These are phyloP conservation scores for Ceraceosorus guamensis DNA, from an alignment of 1,284 basidiomycete species.

Conservation along the genomic window DNA sequence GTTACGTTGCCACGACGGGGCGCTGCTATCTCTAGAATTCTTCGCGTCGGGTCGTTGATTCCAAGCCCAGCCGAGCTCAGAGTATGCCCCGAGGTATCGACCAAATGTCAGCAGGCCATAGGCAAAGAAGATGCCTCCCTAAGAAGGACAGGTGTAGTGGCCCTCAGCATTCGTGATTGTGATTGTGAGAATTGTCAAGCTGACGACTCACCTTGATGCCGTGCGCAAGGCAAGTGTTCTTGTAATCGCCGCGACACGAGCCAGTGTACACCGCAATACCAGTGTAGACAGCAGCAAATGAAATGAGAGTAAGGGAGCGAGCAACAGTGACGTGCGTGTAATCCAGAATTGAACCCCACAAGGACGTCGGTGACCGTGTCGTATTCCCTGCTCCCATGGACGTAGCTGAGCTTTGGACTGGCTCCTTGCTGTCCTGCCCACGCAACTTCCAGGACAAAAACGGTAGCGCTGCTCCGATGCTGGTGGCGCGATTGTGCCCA, in stretches of 20 bases:
- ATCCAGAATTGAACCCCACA: conserved; percentile 7
- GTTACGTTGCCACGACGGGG: conserved; percentile 1
- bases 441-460: too few species aligned
- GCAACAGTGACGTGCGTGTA: conserved; percentile 51
- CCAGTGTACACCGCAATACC: conserved; percentile 74
- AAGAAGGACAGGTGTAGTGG: too few species aligned
- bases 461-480: too few species aligned
- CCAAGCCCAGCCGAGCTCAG: conserved; percentile 91
- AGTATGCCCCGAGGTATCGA: conserved; percentile 82
- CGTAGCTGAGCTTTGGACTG: too few species aligned
- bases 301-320: conserved; percentile 62
- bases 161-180: too few species aligned
- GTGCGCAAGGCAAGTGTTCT: conserved; percentile 80
- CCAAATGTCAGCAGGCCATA: conserved; percentile 83
- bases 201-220: conserved; percentile 62
- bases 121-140: conserved; percentile 49
- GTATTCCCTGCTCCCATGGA: neutral
- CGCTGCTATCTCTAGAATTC: conserved; percentile 15
- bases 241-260: conserved; percentile 58
- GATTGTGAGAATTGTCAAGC: too few species aligned
- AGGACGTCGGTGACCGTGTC: conserved; percentile 1
- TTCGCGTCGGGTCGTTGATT: conserved; percentile 53
- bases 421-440: too few species aligned
- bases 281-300: conserved; percentile 59
- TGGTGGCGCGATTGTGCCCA: neutral